These are phyloP conservation scores for Fraxinus baroniana DNA, from an alignment of 305 asterid species.

Conservation along the genomic window DNA sequence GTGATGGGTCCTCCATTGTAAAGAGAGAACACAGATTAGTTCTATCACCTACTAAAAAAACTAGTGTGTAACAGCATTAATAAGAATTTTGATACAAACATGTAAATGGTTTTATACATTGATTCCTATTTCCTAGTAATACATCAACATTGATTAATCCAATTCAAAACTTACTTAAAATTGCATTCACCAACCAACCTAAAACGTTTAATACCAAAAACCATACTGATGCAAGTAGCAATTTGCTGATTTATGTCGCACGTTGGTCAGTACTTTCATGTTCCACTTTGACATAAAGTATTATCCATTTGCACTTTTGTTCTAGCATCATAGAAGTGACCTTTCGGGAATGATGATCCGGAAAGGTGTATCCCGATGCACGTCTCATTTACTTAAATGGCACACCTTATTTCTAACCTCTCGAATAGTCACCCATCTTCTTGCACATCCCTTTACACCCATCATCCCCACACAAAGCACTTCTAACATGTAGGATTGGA, in stretches of 20 bases:
- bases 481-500: not conserved
- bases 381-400: not conserved
- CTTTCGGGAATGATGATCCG: conserved; percentile 60
- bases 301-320: conserved; percentile 39
- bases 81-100: not conserved
- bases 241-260: conserved; percentile 39
- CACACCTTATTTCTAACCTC: not conserved
- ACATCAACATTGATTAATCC: not conserved
- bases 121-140: not conserved
- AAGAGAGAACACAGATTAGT: not conserved
- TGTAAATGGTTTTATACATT: not conserved
- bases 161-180: not conserved
- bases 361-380: conserved; percentile 73
- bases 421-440: not conserved
- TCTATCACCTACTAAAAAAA: not conserved
- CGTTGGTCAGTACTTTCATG: conserved; percentile 36
- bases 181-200: not conserved
- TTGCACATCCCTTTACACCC: not conserved
- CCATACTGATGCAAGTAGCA: not conserved
- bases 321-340: conserved; percentile 63
- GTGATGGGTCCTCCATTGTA: not conserved
- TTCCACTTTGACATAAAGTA: conserved; percentile 46
- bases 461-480: not conserved
- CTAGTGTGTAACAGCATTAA: not conserved
- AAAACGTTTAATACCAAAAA: not conserved